A percentile compares a stretch with the other conserved stretches of the same genome.
These are phyloP conservation scores for Aspergillus melleus DNA, from an alignment of 2,329 filamentous ascomycete genomes.

Conservation along the genomic window DNA sequence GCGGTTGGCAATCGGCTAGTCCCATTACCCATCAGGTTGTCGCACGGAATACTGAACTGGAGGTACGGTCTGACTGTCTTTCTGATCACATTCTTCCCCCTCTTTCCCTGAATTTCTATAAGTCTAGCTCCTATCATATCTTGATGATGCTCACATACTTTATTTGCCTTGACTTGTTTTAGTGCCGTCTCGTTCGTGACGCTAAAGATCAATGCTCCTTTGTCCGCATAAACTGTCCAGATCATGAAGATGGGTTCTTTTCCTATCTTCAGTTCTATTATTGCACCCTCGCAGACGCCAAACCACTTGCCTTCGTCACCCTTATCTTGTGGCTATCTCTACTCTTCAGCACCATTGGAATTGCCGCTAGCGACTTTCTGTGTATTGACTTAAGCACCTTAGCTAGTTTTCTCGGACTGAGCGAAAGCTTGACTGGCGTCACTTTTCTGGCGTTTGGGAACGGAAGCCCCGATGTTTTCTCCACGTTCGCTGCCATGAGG, in stretches of 20 bases:
- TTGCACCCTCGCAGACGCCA: slow-evolving; percentile 67
- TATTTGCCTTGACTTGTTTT: background rate
- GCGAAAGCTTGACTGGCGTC: slow-evolving; percentile 92
- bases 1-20: background rate
- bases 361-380: slow-evolving; percentile 97
- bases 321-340: slow-evolving; percentile 81
- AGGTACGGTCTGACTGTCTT: slow-evolving; percentile 61
- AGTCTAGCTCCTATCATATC: background rate
- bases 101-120: background rate
- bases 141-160: slow-evolving; percentile 2
- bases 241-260: slow-evolving; percentile 86
- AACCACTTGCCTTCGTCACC: slow-evolving; percentile 75
- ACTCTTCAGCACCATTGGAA: slow-evolving; percentile 94
- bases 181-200: slow-evolving; percentile 79
- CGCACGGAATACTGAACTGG: slow-evolving; percentile 24
- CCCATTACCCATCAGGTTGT: slow-evolving; percentile 9
- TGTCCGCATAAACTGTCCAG: slow-evolving; percentile 75
- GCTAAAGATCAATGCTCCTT: slow-evolving; percentile 83
- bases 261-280: slow-evolving; percentile 92
- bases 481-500: slow-evolving; percentile 96
- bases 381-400: slow-evolving; percentile 96
- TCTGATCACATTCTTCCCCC: slow-evolving; percentile 62
- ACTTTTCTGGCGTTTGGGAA: slow-evolving; percentile 97
- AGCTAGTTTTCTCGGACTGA: slow-evolving; percentile 82
- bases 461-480: slow-evolving; percentile 96